Evolutionary conservation across 768 basidiomycete genomes (phyloP).

Genomic region (Piloderma croceum): DNA sequence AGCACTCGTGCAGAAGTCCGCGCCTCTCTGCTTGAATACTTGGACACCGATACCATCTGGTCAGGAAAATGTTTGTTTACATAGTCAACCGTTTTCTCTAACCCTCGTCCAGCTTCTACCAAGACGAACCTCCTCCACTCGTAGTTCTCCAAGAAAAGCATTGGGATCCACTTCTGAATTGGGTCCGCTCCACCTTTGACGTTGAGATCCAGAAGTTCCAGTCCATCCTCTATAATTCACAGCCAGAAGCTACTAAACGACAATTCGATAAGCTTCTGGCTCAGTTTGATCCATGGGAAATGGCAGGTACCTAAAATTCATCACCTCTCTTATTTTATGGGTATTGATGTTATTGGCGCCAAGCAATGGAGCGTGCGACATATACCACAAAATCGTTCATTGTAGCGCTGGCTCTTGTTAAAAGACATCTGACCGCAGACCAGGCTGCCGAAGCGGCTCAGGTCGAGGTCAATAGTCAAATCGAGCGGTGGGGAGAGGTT

Average conservation of each 20-base stretch:
- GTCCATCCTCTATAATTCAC: constrained; percentile 65
- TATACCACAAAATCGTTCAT: constrained; percentile 89
- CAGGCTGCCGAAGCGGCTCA: constrained; percentile 79
- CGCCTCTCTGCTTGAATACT: constrained; percentile 67
- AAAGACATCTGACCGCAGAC: constrained; percentile 70
- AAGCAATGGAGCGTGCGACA: constrained; percentile 88
- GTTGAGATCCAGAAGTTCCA: constrained; percentile 64
- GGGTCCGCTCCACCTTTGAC: constrained; percentile 64
- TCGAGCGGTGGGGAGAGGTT: constrained; percentile 98
- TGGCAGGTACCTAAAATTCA: constrained; percentile 59
- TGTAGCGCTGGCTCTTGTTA: constrained; percentile 79
- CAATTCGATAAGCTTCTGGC: constrained; percentile 54
- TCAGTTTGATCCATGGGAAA: constrained; percentile 73
- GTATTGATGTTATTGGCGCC: constrained; percentile 3
- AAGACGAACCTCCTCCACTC: constrained; percentile 68
- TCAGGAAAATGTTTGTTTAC: constrained; percentile 30
- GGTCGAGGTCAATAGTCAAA: constrained; percentile 94
- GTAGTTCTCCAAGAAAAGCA: constrained; percentile 73
- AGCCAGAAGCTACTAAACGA: constrained; percentile 62
- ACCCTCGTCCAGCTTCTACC: constrained; percentile 59
- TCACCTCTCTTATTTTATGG: neutral
- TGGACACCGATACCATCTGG: constrained; percentile 96
- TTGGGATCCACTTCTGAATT: constrained; percentile 85
- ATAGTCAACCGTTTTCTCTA: neutral
- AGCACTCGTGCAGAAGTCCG: constrained; percentile 56